Evolutionary conservation across 2,329 filamentous ascomycete species (phyloP), one percentile per base, ranked within the genome.

Genomic region (Neonectria hederae): DNA sequence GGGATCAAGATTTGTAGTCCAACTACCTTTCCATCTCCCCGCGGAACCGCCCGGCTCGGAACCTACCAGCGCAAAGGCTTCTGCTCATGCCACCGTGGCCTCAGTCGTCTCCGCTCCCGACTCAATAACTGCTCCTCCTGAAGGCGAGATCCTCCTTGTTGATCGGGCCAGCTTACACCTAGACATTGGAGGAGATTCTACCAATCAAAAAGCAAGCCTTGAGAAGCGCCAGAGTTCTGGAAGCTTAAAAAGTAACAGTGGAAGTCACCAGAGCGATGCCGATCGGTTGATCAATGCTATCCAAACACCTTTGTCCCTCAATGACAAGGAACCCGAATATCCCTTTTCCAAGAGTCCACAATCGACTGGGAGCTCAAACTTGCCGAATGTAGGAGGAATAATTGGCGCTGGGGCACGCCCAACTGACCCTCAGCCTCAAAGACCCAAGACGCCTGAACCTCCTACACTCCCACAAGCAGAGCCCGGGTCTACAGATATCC

Each of bases 1-100:
- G 71, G 94, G 94, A 0, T 94, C 93, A 19, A 86, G 92, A 56
- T 97, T 97, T 68, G 89, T 93, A 21, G 87, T 97, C 24, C 88
- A 92, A 67, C 81, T 97, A 30, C 90, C 91, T 0, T 96, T 97
- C 68, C 83, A 89, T 8, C 75, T 94, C 1, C 89, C 79, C 0
- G 79, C 82, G 1, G 79, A 83, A 48, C 65, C 71, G 3, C 68
- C 77, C 0, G 56, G 67, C 8, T 40, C 62, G 5, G 70, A 59
- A 3, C 71, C 59, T 1, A 55, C 65, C 14, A 30, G 24, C 10
- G 54, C 40, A 3, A 35, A 65, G 17, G n/a, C 40, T 13, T 48
- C 22, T 13, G 59, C 64, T 0, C 22, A 63, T 7, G 46, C 54
- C 32, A 66, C 67, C 8, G 49, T 59, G 11, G 55, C 65, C 13